Percentiles rank a stretch among this genome's conserved stretches.
Conservation (phyloP, 805 yeast species). For the Metschnikowia kofuensis region DNA sequence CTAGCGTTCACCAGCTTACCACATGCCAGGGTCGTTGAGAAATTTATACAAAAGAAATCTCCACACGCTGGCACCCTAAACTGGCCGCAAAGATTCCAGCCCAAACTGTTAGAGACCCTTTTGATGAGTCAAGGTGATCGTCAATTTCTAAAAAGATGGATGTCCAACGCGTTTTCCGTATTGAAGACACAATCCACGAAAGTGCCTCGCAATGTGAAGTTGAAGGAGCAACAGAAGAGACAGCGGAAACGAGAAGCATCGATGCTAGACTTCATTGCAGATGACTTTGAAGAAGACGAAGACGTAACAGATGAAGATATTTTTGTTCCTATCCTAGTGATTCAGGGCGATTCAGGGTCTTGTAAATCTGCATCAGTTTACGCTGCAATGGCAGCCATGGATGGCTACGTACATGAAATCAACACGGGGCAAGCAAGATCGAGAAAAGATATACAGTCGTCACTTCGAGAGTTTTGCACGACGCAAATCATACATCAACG, state of each 20-base stretch:
- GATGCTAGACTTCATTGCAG: slow-evolving; percentile 39
- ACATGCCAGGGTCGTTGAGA: slow-evolving; percentile 11
- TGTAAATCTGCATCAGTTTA: slow-evolving; percentile 79
- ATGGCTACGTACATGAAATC: slow-evolving; percentile 77
- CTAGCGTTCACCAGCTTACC: slow-evolving; percentile 8
- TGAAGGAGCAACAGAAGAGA: slow-evolving; percentile 24
- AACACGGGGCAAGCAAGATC: slow-evolving; percentile 74
- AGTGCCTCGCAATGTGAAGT: slow-evolving; percentile 30
- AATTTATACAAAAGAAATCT: neutral
- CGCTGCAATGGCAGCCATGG: slow-evolving; percentile 57
- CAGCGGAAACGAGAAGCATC: slow-evolving; percentile 18
- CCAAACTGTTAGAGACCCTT: slow-evolving; percentile 31
- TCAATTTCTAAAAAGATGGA: slow-evolving; percentile 35
- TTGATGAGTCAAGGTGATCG: slow-evolving; percentile 28
- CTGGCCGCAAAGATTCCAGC: slow-evolving; percentile 40
- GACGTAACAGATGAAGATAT: slow-evolving; percentile 33
- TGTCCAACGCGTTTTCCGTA: slow-evolving; percentile 35
- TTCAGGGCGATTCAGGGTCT: slow-evolving; percentile 68
- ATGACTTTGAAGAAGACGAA: slow-evolving; percentile 20
- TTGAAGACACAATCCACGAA: slow-evolving; percentile 29
- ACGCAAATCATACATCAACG: slow-evolving; percentile 68
- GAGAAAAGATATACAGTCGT: slow-evolving; percentile 63
- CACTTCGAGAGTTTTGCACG: slow-evolving; percentile 75
- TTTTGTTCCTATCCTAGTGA: slow-evolving; percentile 60
- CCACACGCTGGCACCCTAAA: slow-evolving; percentile 1